These are phyloP conservation scores for Porogramme epimiltina DNA, from an alignment of 1,284 basidiomycete species.

Conservation along the genomic window DNA sequence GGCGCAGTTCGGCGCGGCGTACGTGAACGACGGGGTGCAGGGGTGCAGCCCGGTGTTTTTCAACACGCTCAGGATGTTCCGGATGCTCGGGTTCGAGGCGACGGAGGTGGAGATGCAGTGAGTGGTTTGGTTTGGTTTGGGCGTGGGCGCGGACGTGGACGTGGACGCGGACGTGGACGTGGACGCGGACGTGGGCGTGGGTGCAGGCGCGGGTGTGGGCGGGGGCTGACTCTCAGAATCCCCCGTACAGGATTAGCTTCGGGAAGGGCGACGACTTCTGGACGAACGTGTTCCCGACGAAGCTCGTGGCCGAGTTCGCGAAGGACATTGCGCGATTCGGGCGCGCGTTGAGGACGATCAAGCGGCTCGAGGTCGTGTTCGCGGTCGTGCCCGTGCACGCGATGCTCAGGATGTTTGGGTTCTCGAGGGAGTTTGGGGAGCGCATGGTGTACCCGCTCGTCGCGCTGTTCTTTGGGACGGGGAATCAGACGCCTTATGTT, in stretches of 20 bases:
- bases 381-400: conserved; percentile 61
- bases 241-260: conserved; percentile 48
- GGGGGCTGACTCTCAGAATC: no score
- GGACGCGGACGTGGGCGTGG: conserved; percentile 52
- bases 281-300: conserved; percentile 66
- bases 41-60: conserved; percentile 60
- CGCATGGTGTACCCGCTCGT: conserved; percentile 59
- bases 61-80: conserved; percentile 60
- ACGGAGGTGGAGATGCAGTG: conserved; percentile 58
- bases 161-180: no score
- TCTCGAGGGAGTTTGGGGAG: conserved; percentile 60
- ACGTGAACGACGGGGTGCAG: conserved; percentile 63
- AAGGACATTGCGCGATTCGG: conserved; percentile 63
- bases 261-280: conserved; percentile 65
- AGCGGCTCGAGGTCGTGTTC: conserved; percentile 54
- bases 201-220: conserved; percentile 43
- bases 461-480: conserved; percentile 62
- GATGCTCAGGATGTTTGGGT: conserved; percentile 59
- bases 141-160: no score
- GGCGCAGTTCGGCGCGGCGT: conserved; percentile 48
- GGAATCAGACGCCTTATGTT: conserved; percentile 62
- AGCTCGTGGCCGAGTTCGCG: conserved; percentile 50
- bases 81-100: conserved; percentile 53
- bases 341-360: conserved; percentile 52
- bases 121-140: conserved; percentile 9